Percentiles rank a stretch among this genome's conserved stretches.
Conservation (phyloP, 1,284 basidiomycete genomes). For the Tremellales sp. region DNA sequence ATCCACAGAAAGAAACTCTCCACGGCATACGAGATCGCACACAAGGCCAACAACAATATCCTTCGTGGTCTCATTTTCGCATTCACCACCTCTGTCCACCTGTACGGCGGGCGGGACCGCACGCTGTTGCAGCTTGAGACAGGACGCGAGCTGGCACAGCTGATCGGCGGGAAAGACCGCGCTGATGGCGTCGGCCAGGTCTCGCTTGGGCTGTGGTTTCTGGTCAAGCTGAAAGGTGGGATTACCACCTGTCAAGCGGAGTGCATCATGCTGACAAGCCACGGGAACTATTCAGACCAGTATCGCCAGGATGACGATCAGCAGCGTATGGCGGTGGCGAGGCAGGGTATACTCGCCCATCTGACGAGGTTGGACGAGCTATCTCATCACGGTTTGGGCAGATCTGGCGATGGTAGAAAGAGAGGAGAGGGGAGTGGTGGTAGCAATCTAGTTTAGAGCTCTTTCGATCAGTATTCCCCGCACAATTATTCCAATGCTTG, state of each 20-base stretch:
- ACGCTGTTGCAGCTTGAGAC: conserved; percentile 36
- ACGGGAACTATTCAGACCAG: conserved; percentile 20
- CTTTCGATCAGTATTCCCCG: too few relatives aligned
- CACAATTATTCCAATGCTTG: too few relatives aligned
- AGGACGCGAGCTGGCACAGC: conserved; percentile 25
- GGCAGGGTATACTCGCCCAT: conserved; percentile 12
- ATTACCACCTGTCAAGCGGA: not conserved
- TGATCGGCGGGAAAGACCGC: conserved; percentile 37
- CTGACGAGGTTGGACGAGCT: conserved; percentile 16
- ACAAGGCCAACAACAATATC: conserved; percentile 28
- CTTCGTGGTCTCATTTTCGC: conserved; percentile 39
- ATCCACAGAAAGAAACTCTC: conserved; percentile 32
- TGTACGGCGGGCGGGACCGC: conserved; percentile 31
- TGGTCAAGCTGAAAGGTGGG: conserved; percentile 36
- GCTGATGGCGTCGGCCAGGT: conserved; percentile 36
- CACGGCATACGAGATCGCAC: conserved; percentile 27
- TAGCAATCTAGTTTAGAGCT: too few relatives aligned
- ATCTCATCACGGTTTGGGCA: too few relatives aligned
- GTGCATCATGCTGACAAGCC: too few relatives aligned
- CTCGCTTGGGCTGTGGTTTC: conserved; percentile 36
- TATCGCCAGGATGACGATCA: conserved; percentile 21
- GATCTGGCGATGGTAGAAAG: too few relatives aligned
- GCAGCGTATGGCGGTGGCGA: conserved; percentile 9
- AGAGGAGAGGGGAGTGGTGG: too few relatives aligned
- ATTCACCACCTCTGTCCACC: conserved; percentile 37